These are phyloP conservation scores for Pichia terricola DNA, from an alignment of 1,139 yeast genomes.

Conservation along the genomic window DNA sequence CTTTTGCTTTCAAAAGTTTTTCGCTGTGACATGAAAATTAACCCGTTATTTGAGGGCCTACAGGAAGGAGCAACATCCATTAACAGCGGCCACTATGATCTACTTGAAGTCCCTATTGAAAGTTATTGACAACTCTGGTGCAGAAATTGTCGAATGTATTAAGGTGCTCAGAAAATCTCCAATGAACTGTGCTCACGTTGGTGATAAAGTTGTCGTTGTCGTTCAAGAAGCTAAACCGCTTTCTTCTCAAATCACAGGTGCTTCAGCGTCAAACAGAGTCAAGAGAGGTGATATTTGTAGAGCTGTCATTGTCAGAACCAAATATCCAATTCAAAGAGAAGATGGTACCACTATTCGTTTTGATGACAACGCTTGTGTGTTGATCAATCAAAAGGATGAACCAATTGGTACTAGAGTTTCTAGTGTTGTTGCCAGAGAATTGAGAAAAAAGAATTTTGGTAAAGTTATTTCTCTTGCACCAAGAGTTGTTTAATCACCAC, in stretches of 20 bases:
- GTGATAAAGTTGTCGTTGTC: slow-evolving; percentile 90
- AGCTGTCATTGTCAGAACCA: slow-evolving; percentile 91
- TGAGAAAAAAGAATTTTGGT: slow-evolving; percentile 73
- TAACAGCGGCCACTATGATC: slow-evolving; percentile 54
- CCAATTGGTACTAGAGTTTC: slow-evolving; percentile 93
- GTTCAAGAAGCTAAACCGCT: slow-evolving; percentile 84
- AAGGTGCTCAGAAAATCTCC: slow-evolving; percentile 89
- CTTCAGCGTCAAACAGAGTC: slow-evolving; percentile 65
- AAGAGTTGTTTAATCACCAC: slow-evolving; percentile 35
- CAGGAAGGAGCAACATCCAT: no score
- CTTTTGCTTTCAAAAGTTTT: no score
- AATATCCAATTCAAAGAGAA: slow-evolving; percentile 71
- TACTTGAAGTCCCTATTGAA: slow-evolving; percentile 81
- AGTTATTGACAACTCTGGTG: slow-evolving; percentile 90
- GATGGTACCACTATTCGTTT: slow-evolving; percentile 85
- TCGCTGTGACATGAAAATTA: no score
- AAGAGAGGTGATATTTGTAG: slow-evolving; percentile 94
- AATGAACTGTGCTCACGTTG: slow-evolving; percentile 70
- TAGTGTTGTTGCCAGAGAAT: slow-evolving; percentile 86
- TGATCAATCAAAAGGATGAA: slow-evolving; percentile 79
- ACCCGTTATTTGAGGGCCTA: no score
- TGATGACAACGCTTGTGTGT: slow-evolving; percentile 95
- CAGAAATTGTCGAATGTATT: slow-evolving; percentile 90
- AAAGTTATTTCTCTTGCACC: slow-evolving; percentile 91
- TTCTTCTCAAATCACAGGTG: slow-evolving; percentile 49